Conservation (phyloP, 2,329 filamentous ascomycete species). For the Graphium sp. region DNA sequence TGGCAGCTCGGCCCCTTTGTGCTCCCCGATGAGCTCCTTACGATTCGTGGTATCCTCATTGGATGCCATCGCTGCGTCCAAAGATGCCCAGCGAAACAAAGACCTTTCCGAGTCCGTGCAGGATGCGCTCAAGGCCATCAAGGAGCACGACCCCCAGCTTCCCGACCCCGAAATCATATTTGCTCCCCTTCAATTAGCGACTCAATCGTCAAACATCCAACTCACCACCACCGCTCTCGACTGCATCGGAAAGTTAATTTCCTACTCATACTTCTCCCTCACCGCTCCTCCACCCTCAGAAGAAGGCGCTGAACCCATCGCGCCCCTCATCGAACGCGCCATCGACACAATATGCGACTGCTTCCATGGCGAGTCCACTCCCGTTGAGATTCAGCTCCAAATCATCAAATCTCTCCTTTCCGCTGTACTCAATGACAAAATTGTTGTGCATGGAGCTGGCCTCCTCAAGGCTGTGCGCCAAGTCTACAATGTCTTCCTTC, state of each 20-base stretch:
- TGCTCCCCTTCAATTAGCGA: slow-evolving; percentile 75
- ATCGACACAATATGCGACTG: slow-evolving; percentile 99
- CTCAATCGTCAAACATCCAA: slow-evolving; percentile 68
- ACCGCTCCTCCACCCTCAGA: slow-evolving; percentile 11
- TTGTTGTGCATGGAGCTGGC: slow-evolving; percentile 92
- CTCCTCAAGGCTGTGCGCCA: slow-evolving; percentile 91
- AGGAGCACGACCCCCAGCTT: slow-evolving; percentile 61
- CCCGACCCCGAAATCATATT: slow-evolving; percentile 89
- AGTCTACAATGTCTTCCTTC: slow-evolving; percentile 96
- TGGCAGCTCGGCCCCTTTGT: slow-evolving; percentile 22
- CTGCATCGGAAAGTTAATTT: slow-evolving; percentile 97
- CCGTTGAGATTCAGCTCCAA: slow-evolving; percentile 84
- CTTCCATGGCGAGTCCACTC: slow-evolving; percentile 91
- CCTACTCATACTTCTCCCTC: slow-evolving; percentile 92
- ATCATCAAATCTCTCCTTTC: slow-evolving; percentile 95
- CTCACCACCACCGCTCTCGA: slow-evolving; percentile 84
- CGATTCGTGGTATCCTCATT: slow-evolving; percentile 91
- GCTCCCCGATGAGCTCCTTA: slow-evolving; percentile 71
- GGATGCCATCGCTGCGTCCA: slow-evolving; percentile 80
- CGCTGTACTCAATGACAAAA: slow-evolving; percentile 95
- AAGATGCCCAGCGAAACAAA: slow-evolving; percentile 78
- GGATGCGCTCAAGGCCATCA: slow-evolving; percentile 71
- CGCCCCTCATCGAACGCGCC: slow-evolving; percentile 85
- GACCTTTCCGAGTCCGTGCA: slow-evolving; percentile 69
- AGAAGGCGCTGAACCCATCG: slow-evolving; percentile 20